phyloP scores from a whole-genome alignment of 2,329 filamentous ascomycete genomes.

The Penicillium sp. region DNA sequence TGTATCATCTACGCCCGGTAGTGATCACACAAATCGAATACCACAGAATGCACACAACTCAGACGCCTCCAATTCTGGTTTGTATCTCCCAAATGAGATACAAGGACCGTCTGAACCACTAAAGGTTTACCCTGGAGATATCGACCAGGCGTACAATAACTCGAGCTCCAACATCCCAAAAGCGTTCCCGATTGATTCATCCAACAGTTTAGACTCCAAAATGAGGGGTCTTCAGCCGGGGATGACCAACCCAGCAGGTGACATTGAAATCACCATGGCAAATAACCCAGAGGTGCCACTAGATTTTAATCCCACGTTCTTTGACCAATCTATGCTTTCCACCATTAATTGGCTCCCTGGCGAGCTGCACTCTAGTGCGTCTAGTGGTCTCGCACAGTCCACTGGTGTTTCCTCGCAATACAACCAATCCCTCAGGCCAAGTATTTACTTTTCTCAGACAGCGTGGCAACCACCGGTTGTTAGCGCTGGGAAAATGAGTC shows the following conservation, averaged over 20 bases:
- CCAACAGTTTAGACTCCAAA: slow-evolving; percentile 6
- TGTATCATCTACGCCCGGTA: background rate
- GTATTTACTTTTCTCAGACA: slow-evolving; percentile 19
- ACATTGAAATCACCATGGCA: slow-evolving; percentile 21
- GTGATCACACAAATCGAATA: background rate
- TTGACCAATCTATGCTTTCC: slow-evolving; percentile 29
- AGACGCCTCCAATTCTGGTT: slow-evolving; percentile 1
- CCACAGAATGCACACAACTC: background rate
- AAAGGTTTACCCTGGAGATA: background rate
- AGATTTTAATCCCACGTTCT: slow-evolving; percentile 25
- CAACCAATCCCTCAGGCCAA: slow-evolving; percentile 16
- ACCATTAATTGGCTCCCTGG: slow-evolving; percentile 41
- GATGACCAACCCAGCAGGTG: slow-evolving; percentile 9
- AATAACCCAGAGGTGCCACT: slow-evolving; percentile 20
- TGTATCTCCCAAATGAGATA: slow-evolving; percentile 10
- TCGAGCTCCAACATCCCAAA: slow-evolving; percentile 14
- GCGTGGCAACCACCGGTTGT: slow-evolving; percentile 31
- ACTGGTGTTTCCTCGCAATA: slow-evolving; percentile 16
- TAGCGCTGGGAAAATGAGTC: slow-evolving; percentile 11
- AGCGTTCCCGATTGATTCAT: slow-evolving; percentile 6
- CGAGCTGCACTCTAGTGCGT: slow-evolving; percentile 25
- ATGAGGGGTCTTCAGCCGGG: slow-evolving; percentile 9
- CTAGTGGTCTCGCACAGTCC: slow-evolving; percentile 13
- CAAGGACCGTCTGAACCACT: slow-evolving; percentile 9
- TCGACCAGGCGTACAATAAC: slow-evolving; percentile 7